Evolutionary conservation across 2,329 filamentous ascomycete species (phyloP).

Genomic region (Dryadomyces sulphureus): DNA sequence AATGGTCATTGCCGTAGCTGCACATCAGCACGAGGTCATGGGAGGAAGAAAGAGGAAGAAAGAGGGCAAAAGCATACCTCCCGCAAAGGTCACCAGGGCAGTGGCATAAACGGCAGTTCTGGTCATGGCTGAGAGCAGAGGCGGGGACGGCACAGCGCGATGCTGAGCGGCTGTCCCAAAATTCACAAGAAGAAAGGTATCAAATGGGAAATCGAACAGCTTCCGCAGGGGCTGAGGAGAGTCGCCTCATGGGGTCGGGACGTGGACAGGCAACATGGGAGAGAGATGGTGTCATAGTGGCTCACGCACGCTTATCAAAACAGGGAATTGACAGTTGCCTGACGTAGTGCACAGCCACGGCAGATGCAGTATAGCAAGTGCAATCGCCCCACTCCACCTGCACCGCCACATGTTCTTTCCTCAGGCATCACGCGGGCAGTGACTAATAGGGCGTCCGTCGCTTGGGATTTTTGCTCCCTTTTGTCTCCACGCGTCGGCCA

Average conservation of each 20-base stretch:
- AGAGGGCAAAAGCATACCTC: slow-evolving; percentile 20
- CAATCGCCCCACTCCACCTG: not conserved
- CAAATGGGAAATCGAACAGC: not conserved
- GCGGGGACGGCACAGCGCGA: no score
- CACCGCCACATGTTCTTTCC: not conserved
- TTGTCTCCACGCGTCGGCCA: not conserved
- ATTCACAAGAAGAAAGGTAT: not conserved
- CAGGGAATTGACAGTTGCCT: not conserved
- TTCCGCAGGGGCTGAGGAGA: not conserved
- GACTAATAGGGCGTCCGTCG: not conserved
- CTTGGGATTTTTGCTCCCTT: not conserved
- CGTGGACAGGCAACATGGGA: not conserved
- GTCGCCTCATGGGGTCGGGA: not conserved
- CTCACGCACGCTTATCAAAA: not conserved
- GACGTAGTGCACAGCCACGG: not conserved
- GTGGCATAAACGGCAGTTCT: slow-evolving; percentile 26
- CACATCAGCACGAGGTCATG: not conserved
- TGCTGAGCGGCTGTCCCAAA: no score
- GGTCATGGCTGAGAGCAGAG: slow-evolving; percentile 20
- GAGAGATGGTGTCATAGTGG: not conserved
- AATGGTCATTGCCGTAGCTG: slow-evolving; percentile 59
- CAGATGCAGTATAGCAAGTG: no score
- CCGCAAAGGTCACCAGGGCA: slow-evolving; percentile 26
- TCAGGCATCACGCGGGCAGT: not conserved
- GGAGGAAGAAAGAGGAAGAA: not conserved